Conservation (phyloP, 2,329 filamentous ascomycete genomes). For the Bipolaris gigantea region DNA sequence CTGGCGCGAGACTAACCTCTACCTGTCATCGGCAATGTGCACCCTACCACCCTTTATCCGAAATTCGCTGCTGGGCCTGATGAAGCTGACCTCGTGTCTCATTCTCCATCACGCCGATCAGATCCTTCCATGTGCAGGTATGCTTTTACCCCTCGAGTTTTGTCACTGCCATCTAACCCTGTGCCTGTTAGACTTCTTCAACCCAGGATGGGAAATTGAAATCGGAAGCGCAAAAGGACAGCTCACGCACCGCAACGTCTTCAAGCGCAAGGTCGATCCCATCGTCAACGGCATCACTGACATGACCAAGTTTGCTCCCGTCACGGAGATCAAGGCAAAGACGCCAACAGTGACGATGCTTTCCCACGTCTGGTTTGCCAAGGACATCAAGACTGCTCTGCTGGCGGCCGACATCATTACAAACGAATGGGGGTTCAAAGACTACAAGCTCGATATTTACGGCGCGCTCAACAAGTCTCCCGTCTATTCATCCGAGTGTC, state of each 20-base stretch:
- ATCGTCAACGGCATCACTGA: constrained; percentile 68
- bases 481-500: constrained; percentile 62
- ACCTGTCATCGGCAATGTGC: constrained; percentile 47
- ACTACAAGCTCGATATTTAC: constrained; percentile 65
- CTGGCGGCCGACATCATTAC: constrained; percentile 66
- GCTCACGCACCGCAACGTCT: constrained; percentile 60
- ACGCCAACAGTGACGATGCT: constrained; percentile 67
- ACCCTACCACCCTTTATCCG: constrained; percentile 47
- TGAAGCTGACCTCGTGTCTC: constrained; percentile 48
- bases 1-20: constrained; percentile 58
- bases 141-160: background rate
- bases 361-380: constrained; percentile 62
- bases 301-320: constrained; percentile 64
- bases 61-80: constrained; percentile 45
- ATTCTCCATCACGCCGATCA: constrained; percentile 60
- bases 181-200: constrained; percentile 61
- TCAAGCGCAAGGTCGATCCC: constrained; percentile 63
- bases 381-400: constrained; percentile 67
- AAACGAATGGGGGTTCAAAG: constrained; percentile 66
- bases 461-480: constrained; percentile 66
- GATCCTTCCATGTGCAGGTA: constrained; percentile 43
- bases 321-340: constrained; percentile 61
- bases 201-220: constrained; percentile 65
- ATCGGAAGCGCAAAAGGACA: constrained; percentile 61
- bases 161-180: background rate